Evolutionary conservation across 169 alveolate genomes (phyloP), one percentile per base, ranked within the genome.

Genomic region (Plasmodium vivax): DNA sequence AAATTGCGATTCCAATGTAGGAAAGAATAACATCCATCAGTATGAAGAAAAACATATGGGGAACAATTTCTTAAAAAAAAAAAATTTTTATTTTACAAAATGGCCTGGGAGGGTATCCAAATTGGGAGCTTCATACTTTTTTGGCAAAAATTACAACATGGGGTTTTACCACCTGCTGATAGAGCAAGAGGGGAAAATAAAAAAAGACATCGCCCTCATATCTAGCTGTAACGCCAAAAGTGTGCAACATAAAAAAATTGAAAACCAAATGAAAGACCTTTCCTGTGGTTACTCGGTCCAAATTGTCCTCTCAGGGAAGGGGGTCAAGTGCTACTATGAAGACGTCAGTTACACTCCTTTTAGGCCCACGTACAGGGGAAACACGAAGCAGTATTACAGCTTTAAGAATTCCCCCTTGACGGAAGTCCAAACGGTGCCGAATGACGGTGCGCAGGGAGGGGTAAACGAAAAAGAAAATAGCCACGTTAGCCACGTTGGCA

Each of bases 291-390:
- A 96, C 71, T 97, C 97, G 4, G 97, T 97, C 54, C 98, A 97
- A 95, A 96, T 97, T 8, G 91, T 97, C 10, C 95, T 97, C 43
- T 96, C 97, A 43, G 98, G 98, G 5, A 94, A 98, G 71, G 98
- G 98, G 41, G 98, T 97, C 32, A 96, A 96, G 94, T 98, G 98
- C 16, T 97, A 96, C 92, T 97, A 94, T 77, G 98, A 97, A 71
- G 90, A 90, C 41, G 51, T 90, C 51, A 90, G 82, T 74, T 90
- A 90, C 72, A 79, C 90, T n/a, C 94, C 94, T 27, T 56, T 80
- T 30, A 16, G 6, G 72, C 43, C 56, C 30, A 79, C 71, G 27
- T 90, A 90, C 51, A 90, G 90, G 56, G 82, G 82, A 62, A 90
- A 90, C 43, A 80, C 82, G 43, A 90, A 90, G 74, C 94, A 90